A percentile compares a stretch with the other conserved stretches of the same genome.
These are phyloP conservation scores for Terana coerulea DNA, from an alignment of 768 basidiomycete species.

Conservation along the genomic window DNA sequence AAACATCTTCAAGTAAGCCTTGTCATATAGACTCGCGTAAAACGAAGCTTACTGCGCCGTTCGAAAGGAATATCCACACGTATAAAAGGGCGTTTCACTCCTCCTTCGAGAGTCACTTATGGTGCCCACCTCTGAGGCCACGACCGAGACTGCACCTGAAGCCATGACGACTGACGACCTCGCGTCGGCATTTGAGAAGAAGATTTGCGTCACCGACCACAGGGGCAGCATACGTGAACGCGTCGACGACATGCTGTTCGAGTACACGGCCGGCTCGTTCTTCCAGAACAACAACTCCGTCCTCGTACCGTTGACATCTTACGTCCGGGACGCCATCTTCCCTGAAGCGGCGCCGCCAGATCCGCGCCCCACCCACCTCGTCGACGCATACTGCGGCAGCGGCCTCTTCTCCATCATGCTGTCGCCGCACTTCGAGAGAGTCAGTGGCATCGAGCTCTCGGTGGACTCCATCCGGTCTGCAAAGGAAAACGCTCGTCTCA, in stretches of 20 bases:
- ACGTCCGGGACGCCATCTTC: conserved; percentile 76
- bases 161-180: background rate
- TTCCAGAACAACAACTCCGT: conserved; percentile 99
- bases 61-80: conserved; percentile 64
- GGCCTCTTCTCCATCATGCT: conserved; percentile 87
- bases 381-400: conserved; percentile 92
- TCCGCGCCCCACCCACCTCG: conserved; percentile 69
- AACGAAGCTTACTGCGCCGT: conserved; percentile 6
- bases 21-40: background rate
- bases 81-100: conserved; percentile 90
- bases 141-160: conserved; percentile 10
- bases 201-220: conserved; percentile 83
- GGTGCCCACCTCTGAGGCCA: conserved; percentile 23
- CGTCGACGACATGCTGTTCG: conserved; percentile 78
- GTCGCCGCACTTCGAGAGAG: conserved; percentile 64
- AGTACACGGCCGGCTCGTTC: conserved; percentile 85
- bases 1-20: conserved; percentile 61
- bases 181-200: conserved; percentile 34
- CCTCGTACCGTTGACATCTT: conserved; percentile 76
- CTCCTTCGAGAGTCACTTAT: conserved; percentile 83
- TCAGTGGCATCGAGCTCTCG: conserved; percentile 88
- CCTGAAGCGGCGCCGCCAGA: conserved; percentile 19
- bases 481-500: conserved; percentile 60
- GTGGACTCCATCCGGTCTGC: conserved; percentile 67
- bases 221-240: conserved; percentile 77